Evolutionary conservation across 2,329 filamentous ascomycete genomes (phyloP).

Genomic region (Pseudogymnoascus destructans): DNA sequence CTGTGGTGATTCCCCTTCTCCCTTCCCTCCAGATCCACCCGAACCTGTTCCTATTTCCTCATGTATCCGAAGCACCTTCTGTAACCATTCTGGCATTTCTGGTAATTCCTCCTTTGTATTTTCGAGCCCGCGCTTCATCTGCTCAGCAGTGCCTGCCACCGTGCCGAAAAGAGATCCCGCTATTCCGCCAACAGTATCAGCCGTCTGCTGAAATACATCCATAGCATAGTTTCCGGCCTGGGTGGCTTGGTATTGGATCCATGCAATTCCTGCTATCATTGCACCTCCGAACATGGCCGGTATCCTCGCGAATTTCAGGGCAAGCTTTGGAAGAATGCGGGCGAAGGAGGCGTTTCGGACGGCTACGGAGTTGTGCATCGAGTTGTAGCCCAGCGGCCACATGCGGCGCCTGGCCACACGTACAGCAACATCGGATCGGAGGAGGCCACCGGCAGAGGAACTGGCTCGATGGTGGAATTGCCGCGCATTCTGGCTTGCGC

Average conservation of each 20-base stretch:
- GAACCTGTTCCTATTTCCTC: conserved; percentile 40
- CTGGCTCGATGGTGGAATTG: conserved; percentile 45
- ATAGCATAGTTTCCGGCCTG: conserved; percentile 67
- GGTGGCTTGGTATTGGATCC: conserved; percentile 90
- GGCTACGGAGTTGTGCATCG: conserved; percentile 67
- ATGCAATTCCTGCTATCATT: conserved; percentile 75
- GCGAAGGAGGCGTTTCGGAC: conserved; percentile 52
- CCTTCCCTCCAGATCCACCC: conserved; percentile 31
- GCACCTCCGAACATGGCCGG: conserved; percentile 87
- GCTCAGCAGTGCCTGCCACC: conserved; percentile 61
- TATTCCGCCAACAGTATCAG: conserved; percentile 54
- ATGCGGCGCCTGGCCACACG: conserved; percentile 48
- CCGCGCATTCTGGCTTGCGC: conserved; percentile 39
- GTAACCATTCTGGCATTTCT: conserved; percentile 60
- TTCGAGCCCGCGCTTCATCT: conserved; percentile 70
- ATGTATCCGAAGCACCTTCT: conserved; percentile 52
- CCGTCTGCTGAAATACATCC: conserved; percentile 62
- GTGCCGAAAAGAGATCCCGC: conserved; percentile 59
- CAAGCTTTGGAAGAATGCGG: conserved; percentile 65
- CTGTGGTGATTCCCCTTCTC: conserved; percentile 35
- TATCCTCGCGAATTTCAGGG: conserved; percentile 76
- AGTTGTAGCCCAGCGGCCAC: conserved; percentile 65
- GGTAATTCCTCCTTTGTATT: conserved; percentile 67
- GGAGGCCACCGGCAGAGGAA: conserved; percentile 53
- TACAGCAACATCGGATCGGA: conserved; percentile 50